Evolutionary conservation across 2,329 filamentous ascomycete genomes (phyloP).

Genomic region (Clarireedia monteithiana): DNA sequence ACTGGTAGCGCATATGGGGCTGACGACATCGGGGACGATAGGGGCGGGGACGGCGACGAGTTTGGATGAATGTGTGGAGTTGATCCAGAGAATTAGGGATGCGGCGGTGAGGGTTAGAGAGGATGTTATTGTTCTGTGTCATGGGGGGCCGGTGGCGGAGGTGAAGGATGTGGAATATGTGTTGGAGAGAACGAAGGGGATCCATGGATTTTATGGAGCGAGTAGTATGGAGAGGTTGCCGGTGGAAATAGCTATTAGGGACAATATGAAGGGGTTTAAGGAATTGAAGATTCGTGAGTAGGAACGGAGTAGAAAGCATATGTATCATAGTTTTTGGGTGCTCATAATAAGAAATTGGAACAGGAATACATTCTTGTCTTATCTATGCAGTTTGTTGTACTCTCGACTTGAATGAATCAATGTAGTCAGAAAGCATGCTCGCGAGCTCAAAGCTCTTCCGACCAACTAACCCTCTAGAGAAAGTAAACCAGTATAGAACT

Average conservation of each 20-base stretch:
- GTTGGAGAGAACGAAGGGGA: conserved; percentile 48
- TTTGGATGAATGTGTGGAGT: conserved; percentile 54
- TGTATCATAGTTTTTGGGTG: neutral
- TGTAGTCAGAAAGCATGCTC: too few species aligned
- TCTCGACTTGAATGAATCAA: too few species aligned
- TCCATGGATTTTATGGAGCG: conserved; percentile 67
- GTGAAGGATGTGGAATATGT: conserved; percentile 58
- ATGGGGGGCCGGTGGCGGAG: conserved; percentile 60
- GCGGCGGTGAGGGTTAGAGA: conserved; percentile 46
- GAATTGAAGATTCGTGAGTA: conserved; percentile 1
- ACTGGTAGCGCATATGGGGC: conserved; percentile 60
- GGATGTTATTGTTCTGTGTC: conserved; percentile 60
- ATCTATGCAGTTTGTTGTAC: too few species aligned
- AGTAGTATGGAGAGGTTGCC: conserved; percentile 63
- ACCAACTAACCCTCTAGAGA: too few species aligned
- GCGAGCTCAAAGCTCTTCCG: too few species aligned
- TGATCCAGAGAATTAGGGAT: conserved; percentile 57
- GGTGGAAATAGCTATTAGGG: conserved; percentile 57
- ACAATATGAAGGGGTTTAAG: conserved; percentile 49
- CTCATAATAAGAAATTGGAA: too few species aligned
- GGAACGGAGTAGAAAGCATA: neutral
- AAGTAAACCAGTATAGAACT: too few species aligned
- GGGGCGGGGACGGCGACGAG: conserved; percentile 53
- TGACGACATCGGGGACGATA: conserved; percentile 58
- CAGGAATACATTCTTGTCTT: too few species aligned